These are phyloP conservation scores for Amphirosellinia nigrospora DNA, from an alignment of 495 filamentous ascomycete species.

Conservation along the genomic window DNA sequence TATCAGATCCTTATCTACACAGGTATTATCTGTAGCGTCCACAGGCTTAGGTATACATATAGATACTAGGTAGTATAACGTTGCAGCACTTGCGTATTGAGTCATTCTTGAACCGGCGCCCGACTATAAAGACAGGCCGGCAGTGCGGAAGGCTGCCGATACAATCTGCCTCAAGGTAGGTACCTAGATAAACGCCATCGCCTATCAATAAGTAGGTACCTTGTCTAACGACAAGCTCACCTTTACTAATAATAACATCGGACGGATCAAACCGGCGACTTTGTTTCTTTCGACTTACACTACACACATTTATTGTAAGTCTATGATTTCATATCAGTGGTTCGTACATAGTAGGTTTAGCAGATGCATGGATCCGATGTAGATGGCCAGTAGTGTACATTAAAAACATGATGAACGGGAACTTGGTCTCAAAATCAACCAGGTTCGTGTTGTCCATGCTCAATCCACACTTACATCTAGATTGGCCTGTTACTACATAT, in stretches of 20 bases:
- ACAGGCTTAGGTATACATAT: too few species aligned
- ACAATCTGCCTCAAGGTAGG: too few species aligned
- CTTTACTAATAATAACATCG: not conserved
- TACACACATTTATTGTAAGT: not conserved
- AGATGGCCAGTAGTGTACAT: not conserved
- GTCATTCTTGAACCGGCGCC: slow-evolving; percentile 3
- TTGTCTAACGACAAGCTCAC: not conserved
- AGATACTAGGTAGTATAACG: too few species aligned
- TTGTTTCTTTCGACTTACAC: slow-evolving; percentile 3
- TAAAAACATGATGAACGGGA: not conserved
- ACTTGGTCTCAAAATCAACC: not conserved
- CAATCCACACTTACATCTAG: not conserved
- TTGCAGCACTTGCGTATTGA: not conserved
- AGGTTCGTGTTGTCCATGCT: not conserved
- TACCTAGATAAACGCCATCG: not conserved
- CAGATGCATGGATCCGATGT: not conserved
- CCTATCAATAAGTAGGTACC: not conserved
- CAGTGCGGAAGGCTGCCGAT: slow-evolving; percentile 7
- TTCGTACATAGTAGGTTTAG: not conserved
- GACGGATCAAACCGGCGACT: not conserved
- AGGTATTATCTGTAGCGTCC: not conserved
- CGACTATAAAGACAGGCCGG: not conserved
- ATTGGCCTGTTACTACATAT: not conserved
- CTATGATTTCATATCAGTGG: not conserved
- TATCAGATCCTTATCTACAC: slow-evolving; percentile 14